A percentile compares a stretch with the other conserved stretches of the same genome.
Conservation (phyloP, 148 eudicot species). For the Fagopyrum esculentum region DNA sequence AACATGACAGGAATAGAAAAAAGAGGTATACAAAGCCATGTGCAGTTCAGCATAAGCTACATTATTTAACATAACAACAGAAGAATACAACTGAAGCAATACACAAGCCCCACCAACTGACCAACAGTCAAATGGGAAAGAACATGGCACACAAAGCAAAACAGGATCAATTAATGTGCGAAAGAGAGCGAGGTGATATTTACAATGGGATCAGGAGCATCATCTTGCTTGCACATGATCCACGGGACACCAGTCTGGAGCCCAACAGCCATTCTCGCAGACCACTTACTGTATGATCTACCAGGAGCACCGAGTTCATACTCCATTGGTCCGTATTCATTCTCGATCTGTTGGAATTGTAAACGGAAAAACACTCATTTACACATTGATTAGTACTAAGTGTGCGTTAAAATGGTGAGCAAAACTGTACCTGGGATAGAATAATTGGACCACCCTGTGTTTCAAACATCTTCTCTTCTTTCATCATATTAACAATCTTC, state of each 20-base stretch:
- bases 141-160: constrained; percentile 19
- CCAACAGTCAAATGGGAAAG: constrained; percentile 4
- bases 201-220: constrained; percentile 94
- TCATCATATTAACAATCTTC: constrained; percentile 90
- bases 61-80: constrained; percentile 2
- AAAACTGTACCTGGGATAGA: constrained; percentile 64
- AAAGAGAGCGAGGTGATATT: constrained; percentile 17
- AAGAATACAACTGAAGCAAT: not conserved
- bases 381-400: not conserved
- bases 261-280: constrained; percentile 84
- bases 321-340: constrained; percentile 88
- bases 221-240: constrained; percentile 98
- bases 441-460: constrained; percentile 95
- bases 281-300: constrained; percentile 66
- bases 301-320: constrained; percentile 64
- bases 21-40: constrained; percentile 26
- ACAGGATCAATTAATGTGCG: constrained; percentile 5
- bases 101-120: constrained; percentile 3
- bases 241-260: constrained; percentile 87
- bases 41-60: constrained; percentile 20
- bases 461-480: constrained; percentile 63
- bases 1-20: not conserved
- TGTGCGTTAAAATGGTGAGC: constrained; percentile 1
- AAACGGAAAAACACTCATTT: not conserved
- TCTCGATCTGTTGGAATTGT: constrained; percentile 62